Base-by-base conservation (phyloP, 192 early-diverging fungal genomes). In the Phlyctochytrium arcticum region DNA sequence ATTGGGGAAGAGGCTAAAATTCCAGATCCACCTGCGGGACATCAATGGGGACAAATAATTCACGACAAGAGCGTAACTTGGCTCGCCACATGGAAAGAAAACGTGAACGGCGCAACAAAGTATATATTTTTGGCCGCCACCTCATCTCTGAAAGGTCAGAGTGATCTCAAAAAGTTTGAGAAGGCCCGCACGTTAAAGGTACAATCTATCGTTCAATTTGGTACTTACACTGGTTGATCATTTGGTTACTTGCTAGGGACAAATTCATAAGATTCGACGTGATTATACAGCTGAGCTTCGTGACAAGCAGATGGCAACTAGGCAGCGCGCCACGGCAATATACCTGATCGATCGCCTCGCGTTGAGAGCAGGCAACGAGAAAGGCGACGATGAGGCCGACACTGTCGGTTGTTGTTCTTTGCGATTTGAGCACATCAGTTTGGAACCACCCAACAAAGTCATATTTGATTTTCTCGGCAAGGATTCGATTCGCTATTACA, bases 401-500 rank as follows among this genome's bases (percentile, higher is more conserved):
- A 98, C 96, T 3, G 96, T 98, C 0, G 96, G 96, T 67, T 98
- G 96, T 65, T 98, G 96, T 76, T 98, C 96, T 5, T 75, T 98
- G 50, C 87, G 95, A 32, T 90, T 75, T 62, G 95, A 98, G 73
- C 95, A 98, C 63, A 81, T 98, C 31, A 85, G 80, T 19, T 76
- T 97, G 23, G 85, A 90, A 54, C 75, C 89, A 33, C 92, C 92
- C 32, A 93, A 90, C 70, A 90, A 77, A 36, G 82, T 98, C 48
- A 76, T 84, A 48, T 91, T 98, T 77, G 96, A 98, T 71, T 98
- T 98, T 69, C 75, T 98, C 67, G 96, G 96, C 78, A 98, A 98
- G 60, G 96, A 98, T 74, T 95, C 93, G 19, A 97, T 98, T 62
- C 88, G 94, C 32, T 98, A 92, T 71, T 69, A 90, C 63, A 95